Conservation (phyloP, 2,329 filamentous ascomycete species). For the Ophiocordyceps robertsii region DNA sequence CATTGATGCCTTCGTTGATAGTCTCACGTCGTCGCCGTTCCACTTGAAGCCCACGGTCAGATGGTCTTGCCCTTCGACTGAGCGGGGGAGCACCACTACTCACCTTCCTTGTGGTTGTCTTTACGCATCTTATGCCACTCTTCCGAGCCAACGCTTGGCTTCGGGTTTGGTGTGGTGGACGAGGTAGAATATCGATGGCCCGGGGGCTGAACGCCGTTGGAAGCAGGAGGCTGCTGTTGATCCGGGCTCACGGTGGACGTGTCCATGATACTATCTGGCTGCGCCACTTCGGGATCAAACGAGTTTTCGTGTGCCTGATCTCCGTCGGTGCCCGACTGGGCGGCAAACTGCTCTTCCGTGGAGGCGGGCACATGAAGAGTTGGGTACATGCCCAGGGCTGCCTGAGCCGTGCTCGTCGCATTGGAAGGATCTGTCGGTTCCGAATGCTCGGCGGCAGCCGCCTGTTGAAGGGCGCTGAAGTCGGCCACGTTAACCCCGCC, state of each 20-base stretch:
- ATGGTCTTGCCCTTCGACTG: background rate
- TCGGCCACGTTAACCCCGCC: slow-evolving; percentile 36
- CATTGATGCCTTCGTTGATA: slow-evolving; percentile 98
- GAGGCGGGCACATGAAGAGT: slow-evolving; percentile 43
- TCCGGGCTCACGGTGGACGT: slow-evolving; percentile 7
- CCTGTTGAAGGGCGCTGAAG: slow-evolving; percentile 43
- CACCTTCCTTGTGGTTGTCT: slow-evolving; percentile 98
- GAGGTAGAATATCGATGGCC: slow-evolving; percentile 20
- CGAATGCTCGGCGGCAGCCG: slow-evolving; percentile 30
- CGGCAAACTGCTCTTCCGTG: slow-evolving; percentile 46
- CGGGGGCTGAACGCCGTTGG: slow-evolving; percentile 25
- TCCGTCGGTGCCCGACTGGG: slow-evolving; percentile 27
- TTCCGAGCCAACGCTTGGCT: slow-evolving; percentile 86
- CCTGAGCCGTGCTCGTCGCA: slow-evolving; percentile 46
- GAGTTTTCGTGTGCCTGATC: slow-evolving; percentile 18
- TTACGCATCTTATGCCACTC: slow-evolving; percentile 97
- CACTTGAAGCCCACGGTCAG: slow-evolving; percentile 40
- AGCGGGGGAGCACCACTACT: slow-evolving; percentile 10
- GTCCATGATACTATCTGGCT: slow-evolving; percentile 17
- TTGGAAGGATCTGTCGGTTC: slow-evolving; percentile 36
- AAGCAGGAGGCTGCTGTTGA: slow-evolving; percentile 18
- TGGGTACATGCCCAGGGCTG: slow-evolving; percentile 46
- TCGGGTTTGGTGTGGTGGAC: slow-evolving; percentile 36
- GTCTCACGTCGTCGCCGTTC: slow-evolving; percentile 93
- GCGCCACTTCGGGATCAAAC: slow-evolving; percentile 19